Evolutionary conservation across 164 flowering plant genomes (phyloP), one percentile per base, ranked within the genome.

Genomic region (Sextonia rubra): DNA sequence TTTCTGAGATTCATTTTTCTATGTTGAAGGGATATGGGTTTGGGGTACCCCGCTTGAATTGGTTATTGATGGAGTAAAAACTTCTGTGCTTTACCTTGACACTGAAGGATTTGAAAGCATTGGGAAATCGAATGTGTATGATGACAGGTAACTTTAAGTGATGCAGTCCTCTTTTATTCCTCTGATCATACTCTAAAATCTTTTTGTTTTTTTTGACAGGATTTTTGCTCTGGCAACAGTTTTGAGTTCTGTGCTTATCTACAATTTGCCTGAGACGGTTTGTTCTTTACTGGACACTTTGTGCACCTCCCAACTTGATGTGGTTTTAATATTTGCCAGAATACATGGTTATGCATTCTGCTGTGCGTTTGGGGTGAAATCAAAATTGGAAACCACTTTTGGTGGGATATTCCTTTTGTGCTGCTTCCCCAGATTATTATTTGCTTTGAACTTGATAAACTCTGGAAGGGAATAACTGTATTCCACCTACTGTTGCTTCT

Each of bases 51-150:
- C 99, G 3, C 0, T 93, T 44, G 95, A 90, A 76, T 1, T 91
- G 76, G 85, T 82, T 70, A 82, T 96, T 74, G 85, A 88, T 78
- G 99, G 99, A 62, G 87, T 84, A n/a, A 92, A 86, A 80, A 93
- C 93, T 64, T 89, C 99, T 66, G 93, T 95, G 58, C 73, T 95
- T 78, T 95, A 88, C 83, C 97, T 95, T 80, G 99, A 96, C 72
- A 96, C 99, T 12, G 98, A 96, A 81, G 99, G 99, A 73, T 96
- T 96, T 90, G 99, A 96, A 86, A 96, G 99, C 83, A 75, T 93
- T 84, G 99, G 99, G 75, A 96, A 96, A 84, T 96, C 99, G 60
- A 96, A 93, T 83, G 97, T 96, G 15, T 96, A 96, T 78, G 98
- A 93, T 87, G 99, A 93, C 79, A 74, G 99, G 99, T 93, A 80